These are phyloP conservation scores for Beverwykella pulmonaria DNA, from an alignment of 495 filamentous ascomycete species.

Conservation along the genomic window DNA sequence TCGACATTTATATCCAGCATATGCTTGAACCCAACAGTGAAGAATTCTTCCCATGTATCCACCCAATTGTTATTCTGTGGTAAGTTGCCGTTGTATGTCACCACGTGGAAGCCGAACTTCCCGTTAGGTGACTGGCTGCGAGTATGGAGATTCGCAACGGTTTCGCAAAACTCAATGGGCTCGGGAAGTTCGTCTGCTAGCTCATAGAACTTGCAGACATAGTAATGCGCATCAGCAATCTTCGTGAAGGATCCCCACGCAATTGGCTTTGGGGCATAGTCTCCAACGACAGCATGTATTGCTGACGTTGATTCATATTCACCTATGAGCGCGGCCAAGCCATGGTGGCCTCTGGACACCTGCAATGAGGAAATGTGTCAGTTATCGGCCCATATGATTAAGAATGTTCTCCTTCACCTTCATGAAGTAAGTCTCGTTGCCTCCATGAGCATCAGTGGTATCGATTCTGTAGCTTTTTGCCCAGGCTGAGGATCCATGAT, in stretches of 20 bases:
- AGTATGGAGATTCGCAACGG: slow-evolving; percentile 12
- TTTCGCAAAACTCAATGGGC: slow-evolving; percentile 9
- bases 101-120: slow-evolving; percentile 28
- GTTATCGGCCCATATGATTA: slow-evolving; percentile 11
- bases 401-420: not conserved
- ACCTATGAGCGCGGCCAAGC: slow-evolving; percentile 1
- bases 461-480: slow-evolving; percentile 1
- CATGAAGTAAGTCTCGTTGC: not conserved
- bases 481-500: not conserved
- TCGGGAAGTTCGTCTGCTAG: slow-evolving; percentile 9
- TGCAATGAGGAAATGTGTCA: slow-evolving; percentile 1
- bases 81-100: slow-evolving; percentile 21
- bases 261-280: slow-evolving; percentile 20
- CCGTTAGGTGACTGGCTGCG: slow-evolving; percentile 18
- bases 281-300: slow-evolving; percentile 7
- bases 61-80: slow-evolving; percentile 17
- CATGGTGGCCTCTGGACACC: not conserved
- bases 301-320: slow-evolving; percentile 22
- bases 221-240: slow-evolving; percentile 12
- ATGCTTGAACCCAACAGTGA: slow-evolving; percentile 3
- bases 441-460: not conserved
- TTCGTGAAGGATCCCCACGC: slow-evolving; percentile 16
- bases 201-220: slow-evolving; percentile 20
- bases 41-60: slow-evolving; percentile 20
- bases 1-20: slow-evolving; percentile 4